phyloP scores from a whole-genome alignment of 139 green algal genomes.

The Pseudopediastrum boryanum region DNA sequence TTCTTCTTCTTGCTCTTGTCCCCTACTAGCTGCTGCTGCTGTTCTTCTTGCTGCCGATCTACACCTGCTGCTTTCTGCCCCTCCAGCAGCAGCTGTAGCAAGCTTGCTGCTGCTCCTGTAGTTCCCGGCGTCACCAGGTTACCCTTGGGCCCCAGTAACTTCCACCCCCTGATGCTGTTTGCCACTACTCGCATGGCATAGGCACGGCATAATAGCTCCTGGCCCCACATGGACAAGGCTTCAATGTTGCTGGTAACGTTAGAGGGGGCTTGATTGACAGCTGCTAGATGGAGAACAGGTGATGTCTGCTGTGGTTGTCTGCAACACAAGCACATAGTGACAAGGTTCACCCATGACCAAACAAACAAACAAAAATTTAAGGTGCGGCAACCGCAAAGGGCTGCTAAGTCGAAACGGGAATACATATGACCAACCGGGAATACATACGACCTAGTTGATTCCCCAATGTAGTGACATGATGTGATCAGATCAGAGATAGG shows the following conservation, averaged over 20 bases:
- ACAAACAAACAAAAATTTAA: not conserved
- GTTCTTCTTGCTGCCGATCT: no score
- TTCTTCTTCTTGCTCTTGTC: not conserved
- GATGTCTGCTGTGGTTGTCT: conserved; percentile 1
- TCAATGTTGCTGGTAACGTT: conserved; percentile 27
- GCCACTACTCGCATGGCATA: conserved; percentile 20
- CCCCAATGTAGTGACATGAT: not conserved
- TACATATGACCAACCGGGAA: not conserved
- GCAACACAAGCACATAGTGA: not conserved
- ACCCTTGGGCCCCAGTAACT: conserved; percentile 9
- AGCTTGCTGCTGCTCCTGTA: not conserved
- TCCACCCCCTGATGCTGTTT: conserved; percentile 23
- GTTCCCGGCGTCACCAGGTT: conserved; percentile 2
- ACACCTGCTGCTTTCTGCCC: no score
- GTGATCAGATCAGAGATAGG: no score
- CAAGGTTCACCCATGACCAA: not conserved
- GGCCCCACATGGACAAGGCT: conserved; percentile 15
- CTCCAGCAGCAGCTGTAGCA: conserved; percentile 30
- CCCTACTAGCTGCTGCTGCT: not conserved
- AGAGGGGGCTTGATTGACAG: conserved; percentile 23
- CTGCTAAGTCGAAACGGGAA: not conserved
- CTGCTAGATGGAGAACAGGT: conserved; percentile 23
- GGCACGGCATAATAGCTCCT: conserved; percentile 24
- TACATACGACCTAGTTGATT: not conserved
- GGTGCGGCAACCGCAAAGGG: not conserved